Evolutionary conservation across 306 rosid genomes (phyloP).

Genomic region (Aeschynomene evenia): DNA sequence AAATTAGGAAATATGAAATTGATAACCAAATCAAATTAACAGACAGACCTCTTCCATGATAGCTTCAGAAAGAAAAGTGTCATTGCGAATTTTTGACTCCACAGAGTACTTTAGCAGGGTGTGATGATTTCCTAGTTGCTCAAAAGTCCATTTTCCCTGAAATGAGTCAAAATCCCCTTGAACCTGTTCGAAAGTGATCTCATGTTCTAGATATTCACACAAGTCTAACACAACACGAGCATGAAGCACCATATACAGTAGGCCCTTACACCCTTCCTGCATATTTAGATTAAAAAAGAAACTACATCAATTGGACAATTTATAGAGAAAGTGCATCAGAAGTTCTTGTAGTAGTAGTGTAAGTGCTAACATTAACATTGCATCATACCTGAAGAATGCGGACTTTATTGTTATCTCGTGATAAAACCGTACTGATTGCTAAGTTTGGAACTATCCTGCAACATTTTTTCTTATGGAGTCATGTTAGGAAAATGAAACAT

Average conservation of each 20-base stretch:
- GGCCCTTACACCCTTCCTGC: slow-evolving; percentile 98
- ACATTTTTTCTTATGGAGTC: slow-evolving; percentile 27
- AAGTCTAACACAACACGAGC: slow-evolving; percentile 97
- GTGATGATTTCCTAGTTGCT: slow-evolving; percentile 96
- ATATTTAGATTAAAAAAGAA: slow-evolving; percentile 15
- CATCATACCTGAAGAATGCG: slow-evolving; percentile 87
- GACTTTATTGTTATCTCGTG: slow-evolving; percentile 91
- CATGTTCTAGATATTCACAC: slow-evolving; percentile 76
- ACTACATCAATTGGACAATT: not conserved
- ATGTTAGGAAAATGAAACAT: slow-evolving; percentile 23
- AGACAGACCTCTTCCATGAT: slow-evolving; percentile 88
- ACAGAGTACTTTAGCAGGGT: slow-evolving; percentile 84
- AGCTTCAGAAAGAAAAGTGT: slow-evolving; percentile 92
- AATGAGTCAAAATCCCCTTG: slow-evolving; percentile 95
- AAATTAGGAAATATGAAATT: not conserved
- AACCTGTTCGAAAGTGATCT: slow-evolving; percentile 88
- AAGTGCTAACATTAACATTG: slow-evolving; percentile 16
- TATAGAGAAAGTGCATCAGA: not conserved
- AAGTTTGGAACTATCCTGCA: slow-evolving; percentile 93
- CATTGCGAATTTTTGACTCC: slow-evolving; percentile 91
- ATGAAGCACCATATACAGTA: slow-evolving; percentile 96
- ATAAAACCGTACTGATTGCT: slow-evolving; percentile 86
- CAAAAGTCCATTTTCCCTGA: slow-evolving; percentile 84
- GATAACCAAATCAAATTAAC: slow-evolving; percentile 19
- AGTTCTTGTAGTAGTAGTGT: not conserved